phyloP scores from a whole-genome alignment of 2,329 filamentous ascomycete genomes.

The Polytolypa hystricis region DNA sequence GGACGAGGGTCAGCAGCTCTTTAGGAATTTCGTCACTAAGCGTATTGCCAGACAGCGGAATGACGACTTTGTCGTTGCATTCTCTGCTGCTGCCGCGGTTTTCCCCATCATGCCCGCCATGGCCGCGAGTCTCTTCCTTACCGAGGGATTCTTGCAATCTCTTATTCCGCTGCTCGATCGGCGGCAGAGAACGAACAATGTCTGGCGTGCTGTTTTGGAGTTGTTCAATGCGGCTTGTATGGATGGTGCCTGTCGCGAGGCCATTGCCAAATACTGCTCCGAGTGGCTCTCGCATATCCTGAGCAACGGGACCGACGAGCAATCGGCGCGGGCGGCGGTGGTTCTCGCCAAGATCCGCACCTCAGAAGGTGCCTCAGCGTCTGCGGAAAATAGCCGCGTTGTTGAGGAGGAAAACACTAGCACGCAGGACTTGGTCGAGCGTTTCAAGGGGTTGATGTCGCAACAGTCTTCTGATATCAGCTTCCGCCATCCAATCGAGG shows the following conservation, averaged over 20 bases:
- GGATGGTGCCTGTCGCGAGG: conserved; percentile 68
- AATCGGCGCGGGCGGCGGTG: conserved; percentile 51
- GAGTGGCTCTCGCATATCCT: conserved; percentile 82
- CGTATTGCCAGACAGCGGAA: conserved; percentile 64
- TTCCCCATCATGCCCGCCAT: conserved; percentile 76
- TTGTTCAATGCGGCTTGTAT: conserved; percentile 88
- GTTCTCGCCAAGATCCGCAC: conserved; percentile 55
- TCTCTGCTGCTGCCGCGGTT: conserved; percentile 78
- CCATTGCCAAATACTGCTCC: conserved; percentile 71
- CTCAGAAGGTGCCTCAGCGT: conserved; percentile 22
- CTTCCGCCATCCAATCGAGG: conserved; percentile 73
- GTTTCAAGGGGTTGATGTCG: conserved; percentile 41
- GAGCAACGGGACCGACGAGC: conserved; percentile 53
- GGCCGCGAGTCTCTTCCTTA: conserved; percentile 70
- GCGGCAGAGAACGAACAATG: conserved; percentile 72
- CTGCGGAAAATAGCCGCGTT: conserved; percentile 23
- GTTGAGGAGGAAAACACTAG: conserved; percentile 32
- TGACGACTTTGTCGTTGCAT: conserved; percentile 81
- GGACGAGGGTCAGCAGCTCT: conserved; percentile 56
- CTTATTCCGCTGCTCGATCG: conserved; percentile 66
- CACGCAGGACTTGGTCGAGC: conserved; percentile 42
- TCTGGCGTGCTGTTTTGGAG: conserved; percentile 78
- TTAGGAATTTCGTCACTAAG: conserved; percentile 63
- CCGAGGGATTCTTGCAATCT: conserved; percentile 70
- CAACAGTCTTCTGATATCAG: conserved; percentile 33